Conservation (phyloP, 2,329 filamentous ascomycete species). For the Rutstroemia sp. region DNA sequence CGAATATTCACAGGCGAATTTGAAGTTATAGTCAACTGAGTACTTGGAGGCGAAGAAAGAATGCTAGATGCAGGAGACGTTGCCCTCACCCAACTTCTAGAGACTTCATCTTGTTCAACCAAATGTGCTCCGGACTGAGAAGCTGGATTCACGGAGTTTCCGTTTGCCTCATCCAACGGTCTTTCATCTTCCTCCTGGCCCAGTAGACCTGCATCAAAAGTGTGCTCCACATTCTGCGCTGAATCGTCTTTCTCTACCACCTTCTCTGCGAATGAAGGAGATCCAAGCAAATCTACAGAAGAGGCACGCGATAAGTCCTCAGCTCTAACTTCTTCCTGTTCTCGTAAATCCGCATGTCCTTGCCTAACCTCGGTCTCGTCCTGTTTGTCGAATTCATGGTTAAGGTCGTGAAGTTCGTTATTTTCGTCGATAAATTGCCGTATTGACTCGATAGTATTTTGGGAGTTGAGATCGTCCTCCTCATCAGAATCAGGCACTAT, state of each 20-base stretch:
- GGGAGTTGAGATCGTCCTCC: slow-evolving; percentile 25
- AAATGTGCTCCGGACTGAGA: background rate
- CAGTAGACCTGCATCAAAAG: no score
- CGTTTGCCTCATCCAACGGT: background rate
- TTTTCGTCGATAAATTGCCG: slow-evolving; percentile 1
- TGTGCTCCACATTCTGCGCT: no score
- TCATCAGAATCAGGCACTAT: slow-evolving; percentile 32
- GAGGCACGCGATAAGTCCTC: slow-evolving; percentile 3
- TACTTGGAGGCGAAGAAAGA: slow-evolving; percentile 19
- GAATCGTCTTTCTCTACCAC: no score
- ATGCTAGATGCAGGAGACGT: slow-evolving; percentile 29
- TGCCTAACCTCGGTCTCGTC: background rate
- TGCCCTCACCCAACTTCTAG: slow-evolving; percentile 33
- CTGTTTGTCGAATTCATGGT: background rate
- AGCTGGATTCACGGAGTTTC: background rate
- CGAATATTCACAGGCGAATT: no score
- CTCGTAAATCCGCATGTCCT: background rate
- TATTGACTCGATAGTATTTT: slow-evolving; percentile 10
- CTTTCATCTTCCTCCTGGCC: background rate
- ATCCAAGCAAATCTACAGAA: slow-evolving; percentile 4
- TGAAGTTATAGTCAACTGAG: background rate
- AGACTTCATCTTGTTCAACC: slow-evolving; percentile 30
- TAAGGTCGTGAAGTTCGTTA: slow-evolving; percentile 2
- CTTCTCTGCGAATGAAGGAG: background rate
- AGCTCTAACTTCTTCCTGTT: background rate